Conservation (phyloP, 768 basidiomycete species). For the Mycena haematopus region DNA sequence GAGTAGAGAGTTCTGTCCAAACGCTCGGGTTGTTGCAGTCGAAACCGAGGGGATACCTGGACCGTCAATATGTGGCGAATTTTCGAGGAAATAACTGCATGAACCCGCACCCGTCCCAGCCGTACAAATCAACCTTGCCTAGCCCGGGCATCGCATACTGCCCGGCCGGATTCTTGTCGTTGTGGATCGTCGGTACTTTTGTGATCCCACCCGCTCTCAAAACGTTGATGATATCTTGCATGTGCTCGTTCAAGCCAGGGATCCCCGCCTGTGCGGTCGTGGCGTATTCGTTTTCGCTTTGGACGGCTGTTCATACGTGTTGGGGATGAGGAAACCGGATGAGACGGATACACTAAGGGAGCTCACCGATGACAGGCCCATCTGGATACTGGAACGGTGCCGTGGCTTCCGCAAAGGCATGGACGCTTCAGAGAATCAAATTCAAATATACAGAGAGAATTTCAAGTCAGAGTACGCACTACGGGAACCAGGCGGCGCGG, state of each 20-base stretch:
- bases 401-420: constrained; percentile 39
- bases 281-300: constrained; percentile 56
- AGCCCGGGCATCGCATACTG: constrained; percentile 38
- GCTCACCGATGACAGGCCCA: constrained; percentile 48
- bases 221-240: constrained; percentile 50
- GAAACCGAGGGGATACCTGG: constrained; percentile 64
- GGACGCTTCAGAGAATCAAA: constrained; percentile 26
- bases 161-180: constrained; percentile 40
- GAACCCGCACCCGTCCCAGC: constrained; percentile 40
- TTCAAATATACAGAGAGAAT: constrained; percentile 12
- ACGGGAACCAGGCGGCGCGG: constrained; percentile 56
- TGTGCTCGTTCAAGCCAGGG: constrained; percentile 45
- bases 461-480: constrained; percentile 29
- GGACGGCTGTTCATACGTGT: constrained; percentile 33
- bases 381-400: constrained; percentile 50
- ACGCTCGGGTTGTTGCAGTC: constrained; percentile 64
- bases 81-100: neutral
- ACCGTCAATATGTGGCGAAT: constrained; percentile 23
- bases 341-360: no score
- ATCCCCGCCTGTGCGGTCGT: constrained; percentile 38
- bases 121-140: constrained; percentile 51
- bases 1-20: constrained; percentile 53
- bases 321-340: neutral
- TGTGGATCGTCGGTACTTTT: constrained; percentile 44
- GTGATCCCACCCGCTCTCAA: constrained; percentile 45